A percentile compares a stretch with the other conserved stretches of the same genome.
phyloP scores from a whole-genome alignment of 2,329 filamentous ascomycete genomes.

The Teratosphaeriaceae sp. region DNA sequence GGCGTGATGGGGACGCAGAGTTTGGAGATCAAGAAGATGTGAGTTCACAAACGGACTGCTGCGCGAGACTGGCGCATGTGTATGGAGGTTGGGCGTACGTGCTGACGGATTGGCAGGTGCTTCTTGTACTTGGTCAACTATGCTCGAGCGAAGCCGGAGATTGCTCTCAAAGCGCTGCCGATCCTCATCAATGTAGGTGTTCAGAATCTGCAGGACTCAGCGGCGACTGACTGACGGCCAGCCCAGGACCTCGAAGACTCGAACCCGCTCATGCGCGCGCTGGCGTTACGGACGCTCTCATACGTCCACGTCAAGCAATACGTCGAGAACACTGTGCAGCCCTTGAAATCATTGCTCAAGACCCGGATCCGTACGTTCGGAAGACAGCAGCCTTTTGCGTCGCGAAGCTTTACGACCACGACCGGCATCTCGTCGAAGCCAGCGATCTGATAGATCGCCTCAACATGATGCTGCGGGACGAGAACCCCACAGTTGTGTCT shows the following conservation, averaged over 20 bases:
- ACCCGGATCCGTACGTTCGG: slow-evolving; percentile 89
- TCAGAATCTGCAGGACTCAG: background rate
- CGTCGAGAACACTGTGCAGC: slow-evolving; percentile 79
- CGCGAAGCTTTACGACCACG: slow-evolving; percentile 96
- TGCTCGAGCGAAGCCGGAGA: slow-evolving; percentile 85
- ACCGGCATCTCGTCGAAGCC: slow-evolving; percentile 78
- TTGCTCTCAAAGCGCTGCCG: slow-evolving; percentile 86
- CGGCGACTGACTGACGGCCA: slow-evolving; percentile 9
- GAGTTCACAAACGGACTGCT: slow-evolving; percentile 41
- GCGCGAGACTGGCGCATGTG: slow-evolving; percentile 28
- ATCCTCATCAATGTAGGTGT: slow-evolving; percentile 67
- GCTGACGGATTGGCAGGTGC: slow-evolving; percentile 59
- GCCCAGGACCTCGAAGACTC: slow-evolving; percentile 81
- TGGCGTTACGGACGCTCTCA: slow-evolving; percentile 90
- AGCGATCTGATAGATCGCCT: slow-evolving; percentile 89
- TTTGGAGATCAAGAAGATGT: slow-evolving; percentile 99
- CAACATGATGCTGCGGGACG: slow-evolving; percentile 83
- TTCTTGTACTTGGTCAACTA: slow-evolving; percentile 98
- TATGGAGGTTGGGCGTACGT: background rate
- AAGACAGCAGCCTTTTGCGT: slow-evolving; percentile 97
- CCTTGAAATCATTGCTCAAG: slow-evolving; percentile 76
- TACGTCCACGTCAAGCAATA: slow-evolving; percentile 97
- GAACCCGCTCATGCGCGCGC: slow-evolving; percentile 85
- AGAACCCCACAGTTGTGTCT: slow-evolving; percentile 95
- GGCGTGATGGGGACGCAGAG: slow-evolving; percentile 91